Evolutionary conservation across 1,284 basidiomycete species (phyloP), one percentile per base, ranked within the genome.

Genomic region (Melampsora americana): DNA sequence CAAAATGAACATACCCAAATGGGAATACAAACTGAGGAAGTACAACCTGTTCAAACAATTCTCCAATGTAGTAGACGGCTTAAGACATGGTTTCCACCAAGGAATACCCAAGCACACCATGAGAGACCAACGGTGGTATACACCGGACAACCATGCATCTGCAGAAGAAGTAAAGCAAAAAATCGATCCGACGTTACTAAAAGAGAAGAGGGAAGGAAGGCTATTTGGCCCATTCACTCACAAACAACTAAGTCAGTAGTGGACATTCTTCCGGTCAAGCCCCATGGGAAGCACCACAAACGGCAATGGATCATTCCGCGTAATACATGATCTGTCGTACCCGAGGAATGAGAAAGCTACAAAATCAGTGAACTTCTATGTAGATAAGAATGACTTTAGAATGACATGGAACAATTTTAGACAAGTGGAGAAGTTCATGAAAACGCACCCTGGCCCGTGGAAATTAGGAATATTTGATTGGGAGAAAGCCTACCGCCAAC

Each of bases 401-500:
- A 64, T 28, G 7, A 64, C 61, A 7, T 64, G 61, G 61, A 42
- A 64, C 61, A 20, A 66, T 11, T 66, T 66, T 18, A 35, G 46
- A 14, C 7, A 9, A 20, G 64, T 66, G 2, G n/a, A 28, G 18
- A 66, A n/a, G 20, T 42, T 66, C 28, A 26, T 66, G 14, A 26
- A n/a, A 20, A 26, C n/a, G 1, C 39, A 42, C 26, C 35, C 30
- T 11, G 6, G 35, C 1, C 6, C 6, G 11, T 18, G 42, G 9
- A 20, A n/a, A 0, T 18, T 66, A 23, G 64, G 5, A 18, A 28
- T 66, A 26, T 66, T 66, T 46, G 64, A 66, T 18, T 66, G 64
- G 64, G 64, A 44, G 5, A 66, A 66, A 6, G 64, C 64, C 5
- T 66, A 66, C 20, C 23, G 64, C 23, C 64, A 66, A 23, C 26